Evolutionary conservation across 768 basidiomycete genomes (phyloP).

Genomic region (Cystofilobasidium ferigula): DNA sequence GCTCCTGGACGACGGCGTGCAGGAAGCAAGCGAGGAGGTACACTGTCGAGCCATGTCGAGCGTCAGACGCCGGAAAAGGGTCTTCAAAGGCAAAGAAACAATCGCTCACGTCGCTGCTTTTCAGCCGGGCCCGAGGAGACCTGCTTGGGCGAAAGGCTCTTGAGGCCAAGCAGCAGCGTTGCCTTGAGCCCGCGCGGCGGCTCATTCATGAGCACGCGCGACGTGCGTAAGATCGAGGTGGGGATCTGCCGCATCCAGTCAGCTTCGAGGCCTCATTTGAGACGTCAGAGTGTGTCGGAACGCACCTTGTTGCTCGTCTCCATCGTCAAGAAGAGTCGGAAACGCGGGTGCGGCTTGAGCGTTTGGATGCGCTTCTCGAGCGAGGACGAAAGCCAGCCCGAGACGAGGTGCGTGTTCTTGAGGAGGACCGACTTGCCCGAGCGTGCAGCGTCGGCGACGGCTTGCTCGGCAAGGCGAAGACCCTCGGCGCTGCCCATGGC

Average conservation of each 20-base stretch:
- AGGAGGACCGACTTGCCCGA: conserved; percentile 93
- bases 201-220: conserved; percentile 95
- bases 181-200: conserved; percentile 95
- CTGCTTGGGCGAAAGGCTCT: conserved; percentile 58
- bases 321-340: conserved; percentile 97
- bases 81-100: neutral
- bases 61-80: too few species aligned
- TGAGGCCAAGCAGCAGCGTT: conserved; percentile 76
- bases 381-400: conserved; percentile 78
- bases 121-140: conserved; percentile 72
- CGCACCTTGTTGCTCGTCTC: conserved; percentile 51
- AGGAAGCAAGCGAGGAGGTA: conserved; percentile 84
- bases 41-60: neutral
- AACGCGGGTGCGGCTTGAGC: conserved; percentile 72
- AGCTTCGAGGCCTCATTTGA: neutral
- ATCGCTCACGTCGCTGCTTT: conserved; percentile 82
- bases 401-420: conserved; percentile 93
- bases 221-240: conserved; percentile 90
- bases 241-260: conserved; percentile 42
- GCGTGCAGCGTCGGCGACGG: conserved; percentile 80
- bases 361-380: conserved; percentile 94
- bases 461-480: conserved; percentile 89
- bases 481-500: conserved; percentile 99
- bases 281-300: neutral
- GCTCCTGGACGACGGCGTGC: conserved; percentile 92